These are phyloP conservation scores for Avena sativa DNA, from an alignment of 176 grass and related monocot genomes.

Conservation along the genomic window DNA sequence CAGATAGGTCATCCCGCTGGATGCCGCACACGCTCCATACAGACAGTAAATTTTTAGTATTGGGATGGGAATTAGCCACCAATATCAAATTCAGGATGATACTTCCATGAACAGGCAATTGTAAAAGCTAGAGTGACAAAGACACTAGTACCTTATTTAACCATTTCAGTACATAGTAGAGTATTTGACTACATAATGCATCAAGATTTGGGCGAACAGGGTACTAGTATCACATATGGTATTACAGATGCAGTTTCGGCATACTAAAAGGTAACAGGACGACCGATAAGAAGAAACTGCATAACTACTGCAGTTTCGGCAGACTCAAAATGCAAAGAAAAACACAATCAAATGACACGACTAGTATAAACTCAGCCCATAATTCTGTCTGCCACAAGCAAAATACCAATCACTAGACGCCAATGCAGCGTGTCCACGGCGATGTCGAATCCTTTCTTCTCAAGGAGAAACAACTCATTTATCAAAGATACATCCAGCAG, in stretches of 20 bases:
- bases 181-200: neutral
- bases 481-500: constrained; percentile 51
- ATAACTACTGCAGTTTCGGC: constrained; percentile 45
- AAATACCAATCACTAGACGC: constrained; percentile 34
- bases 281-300: constrained; percentile 47
- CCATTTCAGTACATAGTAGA: neutral
- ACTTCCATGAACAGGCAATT: neutral
- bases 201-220: neutral
- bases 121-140: neutral
- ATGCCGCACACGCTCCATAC: no score
- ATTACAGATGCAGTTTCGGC: constrained; percentile 22
- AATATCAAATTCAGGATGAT: neutral
- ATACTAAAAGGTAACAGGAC: constrained; percentile 1
- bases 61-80: neutral
- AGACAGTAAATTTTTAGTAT: neutral
- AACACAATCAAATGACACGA: constrained; percentile 13
- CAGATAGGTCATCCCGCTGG: no score
- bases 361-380: constrained; percentile 36
- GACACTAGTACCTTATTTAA: neutral
- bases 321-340: constrained; percentile 26
- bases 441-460: constrained; percentile 23
- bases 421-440: constrained; percentile 12
- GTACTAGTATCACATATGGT: constrained; percentile 1
- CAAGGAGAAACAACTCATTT: constrained; percentile 46
- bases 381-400: constrained; percentile 37